Conservation (phyloP, 805 yeast species). For the Ogataea pignaliae region DNA sequence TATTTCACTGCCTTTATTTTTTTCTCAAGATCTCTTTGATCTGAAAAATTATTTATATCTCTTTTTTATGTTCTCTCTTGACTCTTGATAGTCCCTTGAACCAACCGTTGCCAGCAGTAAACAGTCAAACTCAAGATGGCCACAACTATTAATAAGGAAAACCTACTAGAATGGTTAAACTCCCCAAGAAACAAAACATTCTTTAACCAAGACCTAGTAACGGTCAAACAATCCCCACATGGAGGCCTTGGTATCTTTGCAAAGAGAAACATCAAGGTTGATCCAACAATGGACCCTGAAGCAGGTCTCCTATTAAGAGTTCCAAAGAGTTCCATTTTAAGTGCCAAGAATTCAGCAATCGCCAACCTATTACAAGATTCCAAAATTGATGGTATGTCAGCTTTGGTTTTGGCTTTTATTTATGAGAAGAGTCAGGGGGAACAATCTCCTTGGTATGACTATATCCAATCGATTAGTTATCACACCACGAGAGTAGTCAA, state of each 20-base stretch:
- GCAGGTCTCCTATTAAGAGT: conserved; percentile 44
- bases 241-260: conserved; percentile 81
- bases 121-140: conserved; percentile 23
- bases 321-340: conserved; percentile 56
- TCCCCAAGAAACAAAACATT: conserved; percentile 41
- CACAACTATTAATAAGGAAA: conserved; percentile 24
- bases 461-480: conserved; percentile 49
- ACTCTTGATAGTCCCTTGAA: too few species aligned
- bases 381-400: conserved; percentile 58
- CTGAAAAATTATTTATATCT: too few species aligned
- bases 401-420: conserved; percentile 61
- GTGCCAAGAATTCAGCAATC: conserved; percentile 55
- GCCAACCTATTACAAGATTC: conserved; percentile 64
- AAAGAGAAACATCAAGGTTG: conserved; percentile 31
- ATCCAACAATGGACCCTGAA: conserved; percentile 26
- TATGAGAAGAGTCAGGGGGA: conserved; percentile 60
- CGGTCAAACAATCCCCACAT: conserved; percentile 39
- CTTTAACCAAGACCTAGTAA: conserved; percentile 46
- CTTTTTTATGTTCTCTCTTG: too few species aligned
- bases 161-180: conserved; percentile 49
- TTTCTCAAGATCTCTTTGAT: too few species aligned
- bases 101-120: too few species aligned
- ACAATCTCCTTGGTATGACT: conserved; percentile 79
- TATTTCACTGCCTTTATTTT: too few species aligned
- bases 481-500: conserved; percentile 14